Conservation (phyloP, 306 rosid genomes). For the Quercus cerris region DNA sequence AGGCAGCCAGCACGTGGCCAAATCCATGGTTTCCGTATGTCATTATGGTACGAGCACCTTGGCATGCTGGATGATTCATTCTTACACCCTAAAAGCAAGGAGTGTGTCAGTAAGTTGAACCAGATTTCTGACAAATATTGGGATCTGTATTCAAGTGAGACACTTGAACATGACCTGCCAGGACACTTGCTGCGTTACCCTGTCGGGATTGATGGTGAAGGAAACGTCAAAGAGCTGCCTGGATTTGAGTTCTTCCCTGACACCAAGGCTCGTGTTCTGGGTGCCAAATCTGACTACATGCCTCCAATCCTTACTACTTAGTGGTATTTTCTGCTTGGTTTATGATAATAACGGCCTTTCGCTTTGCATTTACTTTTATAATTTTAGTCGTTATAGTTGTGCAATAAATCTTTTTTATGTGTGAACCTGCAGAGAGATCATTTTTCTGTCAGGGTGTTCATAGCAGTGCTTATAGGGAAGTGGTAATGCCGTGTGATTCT, state of each 20-base stretch:
- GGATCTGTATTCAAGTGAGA: constrained; percentile 56
- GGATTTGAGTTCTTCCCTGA: constrained; percentile 68
- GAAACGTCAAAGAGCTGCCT: constrained; percentile 48
- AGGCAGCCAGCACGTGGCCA: constrained; percentile 66
- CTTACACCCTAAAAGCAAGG: constrained; percentile 47
- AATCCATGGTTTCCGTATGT: constrained; percentile 63
- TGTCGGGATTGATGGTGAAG: constrained; percentile 41
- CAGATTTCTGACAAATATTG: constrained; percentile 65
- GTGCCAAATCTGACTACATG: constrained; percentile 55
- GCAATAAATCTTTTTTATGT: constrained; percentile 8
- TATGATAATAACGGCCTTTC: constrained; percentile 7
- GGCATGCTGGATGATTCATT: constrained; percentile 60
- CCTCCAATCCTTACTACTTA: constrained; percentile 77
- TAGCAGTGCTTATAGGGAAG: not conserved
- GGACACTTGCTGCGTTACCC: constrained; percentile 80
- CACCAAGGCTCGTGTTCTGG: constrained; percentile 66
- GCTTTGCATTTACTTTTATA: constrained; percentile 14
- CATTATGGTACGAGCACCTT: constrained; percentile 73
- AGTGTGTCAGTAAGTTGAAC: constrained; percentile 55
- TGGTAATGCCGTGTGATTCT: not conserved
- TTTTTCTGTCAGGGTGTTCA: not conserved
- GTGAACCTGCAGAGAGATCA: not conserved
- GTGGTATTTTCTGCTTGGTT: constrained; percentile 19
- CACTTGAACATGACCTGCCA: constrained; percentile 61
- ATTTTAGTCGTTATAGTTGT: not conserved